Percentiles rank a stretch among this genome's conserved stretches.
phyloP scores from a whole-genome alignment of 2,329 filamentous ascomycete species.

The Nemania sp. region DNA sequence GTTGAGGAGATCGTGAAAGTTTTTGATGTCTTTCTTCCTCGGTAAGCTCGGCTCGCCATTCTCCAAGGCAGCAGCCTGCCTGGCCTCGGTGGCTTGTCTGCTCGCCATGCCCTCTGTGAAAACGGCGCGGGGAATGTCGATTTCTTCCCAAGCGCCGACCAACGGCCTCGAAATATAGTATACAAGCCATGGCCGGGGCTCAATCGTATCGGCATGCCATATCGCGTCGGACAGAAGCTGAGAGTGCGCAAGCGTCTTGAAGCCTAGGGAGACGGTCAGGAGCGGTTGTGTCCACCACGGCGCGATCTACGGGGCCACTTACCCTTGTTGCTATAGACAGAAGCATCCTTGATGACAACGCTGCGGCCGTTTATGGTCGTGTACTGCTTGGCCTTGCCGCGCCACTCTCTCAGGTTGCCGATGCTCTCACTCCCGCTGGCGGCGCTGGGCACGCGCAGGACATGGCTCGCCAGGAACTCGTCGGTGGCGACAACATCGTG shows the following conservation, averaged over 20 bases:
- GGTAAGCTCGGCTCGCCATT: constrained; percentile 53
- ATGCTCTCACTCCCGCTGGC: constrained; percentile 59
- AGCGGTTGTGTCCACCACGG: constrained; percentile 29
- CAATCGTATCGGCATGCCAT: constrained; percentile 87
- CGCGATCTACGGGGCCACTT: constrained; percentile 30
- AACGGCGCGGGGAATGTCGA: constrained; percentile 69
- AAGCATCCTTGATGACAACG: constrained; percentile 90
- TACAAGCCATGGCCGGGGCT: constrained; percentile 90
- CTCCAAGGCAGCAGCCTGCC: constrained; percentile 43
- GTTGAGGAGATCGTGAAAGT: constrained; percentile 85
- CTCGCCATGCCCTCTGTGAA: constrained; percentile 52
- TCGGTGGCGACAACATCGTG: constrained; percentile 84
- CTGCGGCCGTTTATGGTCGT: constrained; percentile 90
- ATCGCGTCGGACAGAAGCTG: constrained; percentile 81
- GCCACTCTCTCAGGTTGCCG: constrained; percentile 77
- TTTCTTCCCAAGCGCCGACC: constrained; percentile 79
- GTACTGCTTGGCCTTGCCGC: constrained; percentile 92
- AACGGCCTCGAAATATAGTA: constrained; percentile 94
- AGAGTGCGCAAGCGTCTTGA: constrained; percentile 88
- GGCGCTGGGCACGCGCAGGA: constrained; percentile 74
- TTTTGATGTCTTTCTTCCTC: constrained; percentile 87
- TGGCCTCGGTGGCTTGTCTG: constrained; percentile 43
- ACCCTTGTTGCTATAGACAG: constrained; percentile 97
- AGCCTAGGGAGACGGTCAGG: constrained; percentile 59
- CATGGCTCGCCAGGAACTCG: constrained; percentile 96